phyloP scores from a whole-genome alignment of 2,329 filamentous ascomycete species.

The Fusarium nisikadoi region DNA sequence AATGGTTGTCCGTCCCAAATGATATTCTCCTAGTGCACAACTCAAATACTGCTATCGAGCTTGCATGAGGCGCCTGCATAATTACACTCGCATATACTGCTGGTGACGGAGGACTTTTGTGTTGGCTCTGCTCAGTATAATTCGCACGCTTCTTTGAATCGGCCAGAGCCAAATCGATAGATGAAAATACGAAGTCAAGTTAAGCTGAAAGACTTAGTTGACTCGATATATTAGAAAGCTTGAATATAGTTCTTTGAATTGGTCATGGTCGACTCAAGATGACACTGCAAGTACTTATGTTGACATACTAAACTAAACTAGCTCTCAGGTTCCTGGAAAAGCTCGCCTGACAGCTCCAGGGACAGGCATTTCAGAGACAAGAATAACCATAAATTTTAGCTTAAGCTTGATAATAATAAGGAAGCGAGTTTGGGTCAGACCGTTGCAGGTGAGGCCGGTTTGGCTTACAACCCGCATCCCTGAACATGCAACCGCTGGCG shows the following conservation, averaged over 20 bases:
- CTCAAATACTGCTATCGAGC: neutral
- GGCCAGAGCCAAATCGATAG: too few relatives aligned
- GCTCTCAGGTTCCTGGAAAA: neutral
- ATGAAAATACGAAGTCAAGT: neutral
- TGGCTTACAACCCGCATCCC: neutral
- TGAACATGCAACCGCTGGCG: neutral
- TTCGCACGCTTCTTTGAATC: neutral
- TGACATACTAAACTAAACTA: too few relatives aligned
- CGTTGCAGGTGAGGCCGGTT: neutral
- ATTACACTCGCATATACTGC: neutral
- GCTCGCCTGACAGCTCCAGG: neutral
- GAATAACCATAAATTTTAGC: neutral
- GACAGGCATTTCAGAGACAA: neutral
- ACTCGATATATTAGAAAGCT: neutral
- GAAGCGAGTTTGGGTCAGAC: neutral
- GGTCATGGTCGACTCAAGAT: neutral
- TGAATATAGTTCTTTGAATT: neutral
- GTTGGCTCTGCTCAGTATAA: too few relatives aligned
- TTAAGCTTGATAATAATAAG: neutral
- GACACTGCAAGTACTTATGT: neutral
- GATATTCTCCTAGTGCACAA: neutral
- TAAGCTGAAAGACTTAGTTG: neutral
- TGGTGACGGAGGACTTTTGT: neutral
- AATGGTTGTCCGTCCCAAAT: neutral
- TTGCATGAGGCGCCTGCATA: neutral